Conservation (phyloP, 768 basidiomycete genomes). For the Boletus tylopilopsis region DNA sequence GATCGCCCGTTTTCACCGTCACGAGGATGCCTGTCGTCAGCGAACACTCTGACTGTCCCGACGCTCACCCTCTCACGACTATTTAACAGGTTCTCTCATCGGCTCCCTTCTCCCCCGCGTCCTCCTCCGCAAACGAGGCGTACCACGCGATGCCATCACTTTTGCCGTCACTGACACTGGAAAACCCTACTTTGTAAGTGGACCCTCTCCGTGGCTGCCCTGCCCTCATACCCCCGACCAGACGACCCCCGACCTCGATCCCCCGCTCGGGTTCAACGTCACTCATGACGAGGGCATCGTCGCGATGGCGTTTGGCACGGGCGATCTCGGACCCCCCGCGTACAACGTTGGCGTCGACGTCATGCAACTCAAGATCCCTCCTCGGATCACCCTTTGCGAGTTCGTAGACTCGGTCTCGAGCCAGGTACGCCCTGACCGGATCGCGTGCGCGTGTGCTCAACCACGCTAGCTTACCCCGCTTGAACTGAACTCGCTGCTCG, state of each 20-base stretch:
- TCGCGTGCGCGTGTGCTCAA: neutral
- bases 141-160: conserved; percentile 42
- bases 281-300: conserved; percentile 76
- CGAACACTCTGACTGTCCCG: neutral
- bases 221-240: conserved; percentile 22
- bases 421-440: conserved; percentile 42
- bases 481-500: conserved; percentile 33
- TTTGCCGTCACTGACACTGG: conserved; percentile 59
- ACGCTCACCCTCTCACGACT: neutral
- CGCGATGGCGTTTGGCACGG: conserved; percentile 55
- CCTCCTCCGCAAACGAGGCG: conserved; percentile 56
- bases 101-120: conserved; percentile 71
- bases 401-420: conserved; percentile 65
- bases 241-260: conserved; percentile 42
- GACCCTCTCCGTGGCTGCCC: neutral
- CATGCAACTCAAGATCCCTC: conserved; percentile 70
- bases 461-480: conserved; percentile 36
- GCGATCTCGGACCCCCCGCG: conserved; percentile 52
- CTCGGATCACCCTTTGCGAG: conserved; percentile 49
- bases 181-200: conserved; percentile 74
- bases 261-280: conserved; percentile 74
- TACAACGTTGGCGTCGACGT: conserved; percentile 70
- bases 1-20: conserved; percentile 63
- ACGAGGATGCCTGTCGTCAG: conserved; percentile 67
- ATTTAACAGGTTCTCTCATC: conserved; percentile 62